Percentiles rank a stretch among this genome's conserved stretches.
These are phyloP conservation scores for Arabidopsis suecica DNA, from an alignment of 345 rosid species.

Conservation along the genomic window DNA sequence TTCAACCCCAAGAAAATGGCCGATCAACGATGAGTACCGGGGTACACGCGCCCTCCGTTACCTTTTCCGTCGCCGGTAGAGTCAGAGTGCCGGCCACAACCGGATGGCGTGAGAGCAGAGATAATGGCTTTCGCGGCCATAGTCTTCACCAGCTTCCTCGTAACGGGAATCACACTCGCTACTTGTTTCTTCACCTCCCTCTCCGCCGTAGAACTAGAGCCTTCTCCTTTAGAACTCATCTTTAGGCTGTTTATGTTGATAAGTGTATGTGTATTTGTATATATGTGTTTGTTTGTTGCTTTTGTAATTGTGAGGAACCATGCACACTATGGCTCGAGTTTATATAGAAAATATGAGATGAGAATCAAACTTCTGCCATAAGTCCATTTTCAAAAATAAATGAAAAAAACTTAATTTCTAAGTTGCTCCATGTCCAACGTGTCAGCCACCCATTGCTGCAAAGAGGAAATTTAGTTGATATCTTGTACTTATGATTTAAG, in stretches of 20 bases:
- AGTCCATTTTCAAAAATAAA: too few relatives aligned
- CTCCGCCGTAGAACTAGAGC: slow-evolving; percentile 7
- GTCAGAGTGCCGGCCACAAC: slow-evolving; percentile 14
- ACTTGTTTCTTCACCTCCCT: slow-evolving; percentile 28
- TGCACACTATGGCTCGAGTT: neutral
- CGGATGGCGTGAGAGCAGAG: slow-evolving; percentile 29
- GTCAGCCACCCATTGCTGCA: slow-evolving; percentile 4
- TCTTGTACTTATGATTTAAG: slow-evolving; percentile 7
- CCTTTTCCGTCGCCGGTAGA: slow-evolving; percentile 12
- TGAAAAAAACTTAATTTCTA: neutral
- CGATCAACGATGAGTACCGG: slow-evolving; percentile 13
- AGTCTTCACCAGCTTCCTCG: slow-evolving; percentile 40
- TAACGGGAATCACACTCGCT: slow-evolving; percentile 43
- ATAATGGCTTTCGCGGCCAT: slow-evolving; percentile 34
- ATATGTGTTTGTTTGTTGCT: neutral
- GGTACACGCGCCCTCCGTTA: slow-evolving; percentile 23
- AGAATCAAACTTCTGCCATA: neutral
- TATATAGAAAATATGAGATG: slow-evolving; percentile 6
- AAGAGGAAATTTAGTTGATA: neutral
- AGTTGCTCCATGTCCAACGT: slow-evolving; percentile 23
- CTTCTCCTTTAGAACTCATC: slow-evolving; percentile 38
- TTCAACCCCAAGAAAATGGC: slow-evolving; percentile 8
- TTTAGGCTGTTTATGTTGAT: neutral
- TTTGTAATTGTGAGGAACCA: slow-evolving; percentile 1
- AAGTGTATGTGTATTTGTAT: neutral